These are phyloP conservation scores for Wallemia mellicola DNA, from an alignment of 1,284 basidiomycete genomes.

Conservation along the genomic window DNA sequence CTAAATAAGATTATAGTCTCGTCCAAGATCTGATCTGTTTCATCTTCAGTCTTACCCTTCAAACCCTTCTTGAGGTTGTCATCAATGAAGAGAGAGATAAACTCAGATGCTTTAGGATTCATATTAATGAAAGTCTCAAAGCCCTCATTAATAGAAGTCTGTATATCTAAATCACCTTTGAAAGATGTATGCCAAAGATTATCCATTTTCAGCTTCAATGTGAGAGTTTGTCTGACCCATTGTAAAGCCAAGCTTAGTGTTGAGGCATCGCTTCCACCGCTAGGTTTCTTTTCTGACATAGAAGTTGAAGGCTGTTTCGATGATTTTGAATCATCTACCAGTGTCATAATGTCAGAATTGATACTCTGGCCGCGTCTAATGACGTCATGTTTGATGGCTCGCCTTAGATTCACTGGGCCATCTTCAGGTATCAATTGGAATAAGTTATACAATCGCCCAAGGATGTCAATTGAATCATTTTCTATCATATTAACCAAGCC, in stretches of 20 bases:
- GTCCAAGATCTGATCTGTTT: constrained; percentile 63
- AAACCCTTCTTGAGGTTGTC: constrained; percentile 87
- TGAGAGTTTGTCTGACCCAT: constrained; percentile 82
- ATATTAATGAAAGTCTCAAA: constrained; percentile 77
- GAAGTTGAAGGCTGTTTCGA: constrained; percentile 6
- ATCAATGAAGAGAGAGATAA: constrained; percentile 86
- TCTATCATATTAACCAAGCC: constrained; percentile 76
- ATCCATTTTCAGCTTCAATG: constrained; percentile 77
- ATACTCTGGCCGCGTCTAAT: constrained; percentile 47
- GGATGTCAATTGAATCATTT: constrained; percentile 39
- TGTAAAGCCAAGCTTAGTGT: constrained; percentile 31
- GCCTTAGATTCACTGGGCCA: constrained; percentile 35
- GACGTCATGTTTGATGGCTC: constrained; percentile 44
- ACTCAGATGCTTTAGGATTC: constrained; percentile 69
- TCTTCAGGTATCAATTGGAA: constrained; percentile 33
- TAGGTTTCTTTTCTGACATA: constrained; percentile 27
- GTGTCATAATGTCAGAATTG: constrained; percentile 24
- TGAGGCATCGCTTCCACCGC: constrained; percentile 6
- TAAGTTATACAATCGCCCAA: constrained; percentile 50
- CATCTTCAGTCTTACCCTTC: constrained; percentile 79
- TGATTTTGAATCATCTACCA: constrained; percentile 15
- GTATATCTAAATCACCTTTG: constrained; percentile 40
- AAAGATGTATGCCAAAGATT: constrained; percentile 40
- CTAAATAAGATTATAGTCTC: constrained; percentile 91
- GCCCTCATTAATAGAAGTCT: constrained; percentile 70